A percentile compares a stretch with the other conserved stretches of the same genome.
Evolutionary conservation across 768 basidiomycete genomes (phyloP).

Genomic region (Hygrocybe coccinea): DNA sequence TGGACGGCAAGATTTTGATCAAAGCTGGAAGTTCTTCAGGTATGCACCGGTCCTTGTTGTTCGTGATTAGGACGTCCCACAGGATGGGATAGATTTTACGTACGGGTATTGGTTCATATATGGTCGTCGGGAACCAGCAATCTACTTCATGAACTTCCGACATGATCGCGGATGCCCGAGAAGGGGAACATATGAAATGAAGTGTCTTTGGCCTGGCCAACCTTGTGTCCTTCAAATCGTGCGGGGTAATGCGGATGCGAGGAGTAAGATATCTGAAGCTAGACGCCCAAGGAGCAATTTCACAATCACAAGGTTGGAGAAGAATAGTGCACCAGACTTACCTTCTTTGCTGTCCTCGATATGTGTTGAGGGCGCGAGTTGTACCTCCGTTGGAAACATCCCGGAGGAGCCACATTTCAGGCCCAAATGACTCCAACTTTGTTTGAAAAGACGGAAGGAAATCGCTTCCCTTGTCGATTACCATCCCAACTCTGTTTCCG

Average conservation of each 20-base stretch:
- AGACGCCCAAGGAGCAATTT: neutral
- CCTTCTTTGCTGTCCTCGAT: constrained; percentile 69
- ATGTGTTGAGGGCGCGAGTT: constrained; percentile 69
- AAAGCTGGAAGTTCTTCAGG: constrained; percentile 76
- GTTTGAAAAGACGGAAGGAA: constrained; percentile 58
- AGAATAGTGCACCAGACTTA: constrained; percentile 29
- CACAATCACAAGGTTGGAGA: neutral
- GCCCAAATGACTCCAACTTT: constrained; percentile 57
- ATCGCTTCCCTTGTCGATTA: constrained; percentile 76
- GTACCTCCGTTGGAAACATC: constrained; percentile 52
- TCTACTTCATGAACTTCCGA: constrained; percentile 51
- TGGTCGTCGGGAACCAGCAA: constrained; percentile 60
- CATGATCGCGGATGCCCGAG: constrained; percentile 61
- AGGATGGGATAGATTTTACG: constrained; percentile 20
- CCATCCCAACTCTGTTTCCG: constrained; percentile 65
- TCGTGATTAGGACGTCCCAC: neutral
- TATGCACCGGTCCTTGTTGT: constrained; percentile 62
- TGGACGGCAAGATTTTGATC: constrained; percentile 48
- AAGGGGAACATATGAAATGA: constrained; percentile 85
- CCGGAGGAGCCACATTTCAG: constrained; percentile 75
- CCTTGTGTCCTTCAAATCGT: constrained; percentile 54
- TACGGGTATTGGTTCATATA: constrained; percentile 88
- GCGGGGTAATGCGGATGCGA: constrained; percentile 63
- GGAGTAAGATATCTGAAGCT: constrained; percentile 80
- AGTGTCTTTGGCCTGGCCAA: constrained; percentile 50